These are phyloP conservation scores for Colletotrichum sp. DNA, from an alignment of 2,329 filamentous ascomycete species.

Conservation along the genomic window DNA sequence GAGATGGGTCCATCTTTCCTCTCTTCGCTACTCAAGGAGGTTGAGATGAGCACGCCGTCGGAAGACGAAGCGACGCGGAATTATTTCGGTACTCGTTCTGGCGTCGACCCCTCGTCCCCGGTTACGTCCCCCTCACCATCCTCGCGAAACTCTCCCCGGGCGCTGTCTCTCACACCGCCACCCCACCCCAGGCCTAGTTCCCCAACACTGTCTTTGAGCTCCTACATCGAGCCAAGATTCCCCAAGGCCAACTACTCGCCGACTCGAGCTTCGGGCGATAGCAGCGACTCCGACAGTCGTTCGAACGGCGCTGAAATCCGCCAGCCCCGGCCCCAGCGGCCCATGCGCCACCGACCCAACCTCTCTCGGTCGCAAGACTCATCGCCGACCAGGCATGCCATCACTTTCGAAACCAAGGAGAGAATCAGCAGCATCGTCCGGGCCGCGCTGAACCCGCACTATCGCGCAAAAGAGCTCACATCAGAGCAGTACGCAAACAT, in stretches of 20 bases:
- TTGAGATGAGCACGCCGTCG: conserved; percentile 68
- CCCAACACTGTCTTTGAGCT: conserved; percentile 69
- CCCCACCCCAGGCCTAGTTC: conserved; percentile 69
- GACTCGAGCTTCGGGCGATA: conserved; percentile 48
- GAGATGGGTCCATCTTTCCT: conserved; percentile 76
- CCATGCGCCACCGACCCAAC: conserved; percentile 41
- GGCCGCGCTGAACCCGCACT: conserved; percentile 79
- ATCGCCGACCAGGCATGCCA: conserved; percentile 67
- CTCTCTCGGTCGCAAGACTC: conserved; percentile 60
- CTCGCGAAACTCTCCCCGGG: conserved; percentile 69
- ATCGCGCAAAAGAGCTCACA: conserved; percentile 74
- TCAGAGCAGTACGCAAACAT: conserved; percentile 92
- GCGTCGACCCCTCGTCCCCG: conserved; percentile 59
- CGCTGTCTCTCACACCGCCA: conserved; percentile 71
- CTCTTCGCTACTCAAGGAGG: conserved; percentile 85
- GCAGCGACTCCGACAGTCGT: conserved; percentile 49
- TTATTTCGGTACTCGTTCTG: conserved; percentile 36
- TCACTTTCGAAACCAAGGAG: conserved; percentile 84
- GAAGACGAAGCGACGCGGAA: conserved; percentile 59
- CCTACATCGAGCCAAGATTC: conserved; percentile 74
- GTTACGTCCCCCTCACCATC: conserved; percentile 68
- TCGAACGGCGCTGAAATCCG: conserved; percentile 48
- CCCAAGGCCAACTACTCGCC: conserved; percentile 78
- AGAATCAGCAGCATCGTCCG: conserved; percentile 90
- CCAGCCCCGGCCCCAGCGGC: conserved; percentile 55